Evolutionary conservation across 306 rosid genomes (phyloP).

Genomic region (Malus fusca): DNA sequence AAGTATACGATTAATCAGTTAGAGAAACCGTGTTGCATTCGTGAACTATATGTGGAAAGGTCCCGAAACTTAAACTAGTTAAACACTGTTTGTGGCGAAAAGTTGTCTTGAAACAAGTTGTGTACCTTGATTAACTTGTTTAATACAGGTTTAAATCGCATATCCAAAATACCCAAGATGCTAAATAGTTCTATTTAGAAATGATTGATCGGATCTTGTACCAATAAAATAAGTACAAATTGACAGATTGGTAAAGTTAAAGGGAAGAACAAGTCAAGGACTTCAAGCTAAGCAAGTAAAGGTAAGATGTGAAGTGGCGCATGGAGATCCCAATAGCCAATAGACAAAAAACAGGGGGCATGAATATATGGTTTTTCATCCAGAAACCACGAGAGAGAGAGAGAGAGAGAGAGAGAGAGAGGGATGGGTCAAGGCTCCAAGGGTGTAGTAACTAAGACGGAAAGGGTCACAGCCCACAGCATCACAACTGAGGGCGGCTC

Average conservation of each 20-base stretch:
- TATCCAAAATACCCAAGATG: neutral
- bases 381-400: neutral
- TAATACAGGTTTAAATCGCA: neutral
- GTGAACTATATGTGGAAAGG: neutral
- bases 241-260: neutral
- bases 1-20: neutral
- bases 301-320: conserved; percentile 48
- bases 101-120: neutral
- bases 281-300: neutral
- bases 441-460: conserved; percentile 7
- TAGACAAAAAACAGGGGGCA: conserved; percentile 25
- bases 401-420: neutral
- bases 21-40: neutral
- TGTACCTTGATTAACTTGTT: neutral
- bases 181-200: neutral
- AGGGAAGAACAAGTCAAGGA: conserved; percentile 6
- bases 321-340: conserved; percentile 54
- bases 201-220: neutral
- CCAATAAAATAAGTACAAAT: neutral
- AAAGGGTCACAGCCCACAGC: conserved; percentile 15
- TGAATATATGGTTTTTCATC: neutral
- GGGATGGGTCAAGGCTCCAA: neutral
- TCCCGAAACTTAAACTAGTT: neutral
- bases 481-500: conserved; percentile 30
- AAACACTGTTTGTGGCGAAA: neutral